Percentiles rank a stretch among this genome's conserved stretches.
These are phyloP conservation scores for Batrachochytrium dendrobatidis DNA, from an alignment of 371 early-diverging fungal species.

Conservation along the genomic window DNA sequence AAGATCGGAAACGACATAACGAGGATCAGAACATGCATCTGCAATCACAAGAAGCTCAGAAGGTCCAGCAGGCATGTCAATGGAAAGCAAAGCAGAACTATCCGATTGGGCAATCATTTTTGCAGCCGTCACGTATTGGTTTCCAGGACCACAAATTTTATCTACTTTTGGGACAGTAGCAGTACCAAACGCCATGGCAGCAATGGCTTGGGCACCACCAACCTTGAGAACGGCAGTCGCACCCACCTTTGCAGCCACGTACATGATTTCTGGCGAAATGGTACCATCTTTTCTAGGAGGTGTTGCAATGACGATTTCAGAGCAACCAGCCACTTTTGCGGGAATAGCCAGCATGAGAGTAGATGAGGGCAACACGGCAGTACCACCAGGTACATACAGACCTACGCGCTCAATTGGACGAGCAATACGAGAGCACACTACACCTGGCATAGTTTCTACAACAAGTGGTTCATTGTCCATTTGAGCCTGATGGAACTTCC, in stretches of 20 bases:
- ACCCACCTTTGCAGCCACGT: constrained; percentile 95
- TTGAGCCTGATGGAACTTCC: constrained; percentile 91
- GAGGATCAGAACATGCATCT: constrained; percentile 72
- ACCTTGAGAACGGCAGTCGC: constrained; percentile 84
- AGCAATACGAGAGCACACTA: constrained; percentile 82
- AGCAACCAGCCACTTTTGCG: constrained; percentile 94
- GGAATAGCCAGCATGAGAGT: constrained; percentile 95
- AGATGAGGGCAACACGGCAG: constrained; percentile 91
- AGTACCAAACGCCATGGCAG: constrained; percentile 96
- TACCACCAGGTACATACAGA: constrained; percentile 96
- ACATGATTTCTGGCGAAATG: constrained; percentile 90
- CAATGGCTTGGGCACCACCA: constrained; percentile 98
- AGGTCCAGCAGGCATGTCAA: constrained; percentile 98
- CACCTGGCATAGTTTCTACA: constrained; percentile 96
- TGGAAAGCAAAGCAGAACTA: constrained; percentile 81
- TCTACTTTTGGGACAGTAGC: constrained; percentile 93
- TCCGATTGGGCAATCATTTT: constrained; percentile 96
- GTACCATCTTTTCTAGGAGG: constrained; percentile 90
- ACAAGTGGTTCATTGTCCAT: constrained; percentile 56
- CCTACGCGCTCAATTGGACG: constrained; percentile 95
- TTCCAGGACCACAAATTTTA: constrained; percentile 98
- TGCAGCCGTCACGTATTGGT: constrained; percentile 97
- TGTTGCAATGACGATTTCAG: constrained; percentile 91
- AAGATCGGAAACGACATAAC: constrained; percentile 91
- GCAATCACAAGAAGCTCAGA: constrained; percentile 93